Conservation (phyloP, 2,329 filamentous ascomycete genomes). For the Beauveria sp. region DNA sequence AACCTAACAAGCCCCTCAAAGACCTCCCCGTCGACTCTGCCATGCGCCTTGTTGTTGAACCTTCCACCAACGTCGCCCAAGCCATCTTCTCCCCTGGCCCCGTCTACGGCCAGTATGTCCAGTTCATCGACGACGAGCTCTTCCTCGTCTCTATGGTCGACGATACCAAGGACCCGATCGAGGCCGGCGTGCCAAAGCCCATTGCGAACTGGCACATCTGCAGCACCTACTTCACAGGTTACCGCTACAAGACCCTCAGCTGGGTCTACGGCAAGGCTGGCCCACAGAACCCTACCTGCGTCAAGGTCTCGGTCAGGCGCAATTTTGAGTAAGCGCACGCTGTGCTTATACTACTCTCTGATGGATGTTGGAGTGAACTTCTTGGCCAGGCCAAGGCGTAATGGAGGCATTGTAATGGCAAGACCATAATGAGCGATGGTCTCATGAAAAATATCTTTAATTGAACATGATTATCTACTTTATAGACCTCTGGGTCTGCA, state of each 20-base stretch:
- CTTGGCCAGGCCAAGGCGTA: neutral
- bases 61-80: conserved; percentile 9
- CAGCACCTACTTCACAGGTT: conserved; percentile 1
- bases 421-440: conserved; percentile 2
- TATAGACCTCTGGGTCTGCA: too few species aligned
- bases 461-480: neutral
- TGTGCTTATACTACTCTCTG: neutral
- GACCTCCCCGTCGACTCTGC: neutral
- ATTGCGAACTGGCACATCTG: conserved; percentile 5
- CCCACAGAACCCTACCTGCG: conserved; percentile 12
- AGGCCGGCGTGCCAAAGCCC: neutral
- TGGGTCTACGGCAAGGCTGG: conserved; percentile 9
- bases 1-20: neutral
- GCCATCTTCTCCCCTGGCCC: conserved; percentile 6
- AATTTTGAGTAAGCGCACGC: neutral
- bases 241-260: conserved; percentile 12
- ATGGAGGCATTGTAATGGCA: neutral
- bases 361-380: neutral
- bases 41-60: neutral
- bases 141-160: neutral
- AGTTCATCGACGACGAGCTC: conserved; percentile 1
- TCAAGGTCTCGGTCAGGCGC: conserved; percentile 9
- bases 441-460: neutral
- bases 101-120: neutral
- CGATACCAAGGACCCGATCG: conserved; percentile 8